phyloP scores from a whole-genome alignment of 768 basidiomycete genomes.

The Pisolithus microcarpus region DNA sequence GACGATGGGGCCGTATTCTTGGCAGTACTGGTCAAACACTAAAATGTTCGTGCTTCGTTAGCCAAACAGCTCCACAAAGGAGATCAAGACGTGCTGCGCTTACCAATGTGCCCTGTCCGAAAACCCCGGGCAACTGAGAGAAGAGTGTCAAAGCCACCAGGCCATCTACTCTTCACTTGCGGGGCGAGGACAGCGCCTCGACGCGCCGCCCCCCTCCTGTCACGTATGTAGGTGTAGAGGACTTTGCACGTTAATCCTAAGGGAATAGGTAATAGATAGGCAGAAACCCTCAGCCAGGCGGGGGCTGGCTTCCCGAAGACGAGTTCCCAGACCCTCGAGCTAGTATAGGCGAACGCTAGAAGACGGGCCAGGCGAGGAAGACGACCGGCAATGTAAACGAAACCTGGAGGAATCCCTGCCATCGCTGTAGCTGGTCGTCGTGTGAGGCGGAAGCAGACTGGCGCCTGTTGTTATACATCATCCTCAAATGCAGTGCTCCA shows the following conservation, averaged over 20 bases:
- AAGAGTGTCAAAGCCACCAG: constrained; percentile 32
- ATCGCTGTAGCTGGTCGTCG: no score
- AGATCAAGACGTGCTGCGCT: constrained; percentile 1
- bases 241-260: constrained; percentile 11
- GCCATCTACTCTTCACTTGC: constrained; percentile 27
- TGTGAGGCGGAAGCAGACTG: no score
- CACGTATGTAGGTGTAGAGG: constrained; percentile 42
- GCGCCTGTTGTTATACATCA: background rate
- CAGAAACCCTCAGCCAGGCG: constrained; percentile 10
- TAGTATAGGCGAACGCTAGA: constrained; percentile 13
- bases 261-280: constrained; percentile 20
- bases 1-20: constrained; percentile 26
- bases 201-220: constrained; percentile 16
- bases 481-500: no score
- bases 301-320: constrained; percentile 7
- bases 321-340: constrained; percentile 6
- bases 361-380: constrained; percentile 17
- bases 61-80: background rate
- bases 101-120: constrained; percentile 25
- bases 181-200: constrained; percentile 23
- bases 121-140: constrained; percentile 15
- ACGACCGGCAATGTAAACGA: constrained; percentile 19
- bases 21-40: constrained; percentile 22
- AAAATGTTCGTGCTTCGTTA: background rate
- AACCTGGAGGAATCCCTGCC: constrained; percentile 30